These are phyloP conservation scores for Globisporangium alternatum DNA, from an alignment of 352 stramenopile species.

Conservation along the genomic window DNA sequence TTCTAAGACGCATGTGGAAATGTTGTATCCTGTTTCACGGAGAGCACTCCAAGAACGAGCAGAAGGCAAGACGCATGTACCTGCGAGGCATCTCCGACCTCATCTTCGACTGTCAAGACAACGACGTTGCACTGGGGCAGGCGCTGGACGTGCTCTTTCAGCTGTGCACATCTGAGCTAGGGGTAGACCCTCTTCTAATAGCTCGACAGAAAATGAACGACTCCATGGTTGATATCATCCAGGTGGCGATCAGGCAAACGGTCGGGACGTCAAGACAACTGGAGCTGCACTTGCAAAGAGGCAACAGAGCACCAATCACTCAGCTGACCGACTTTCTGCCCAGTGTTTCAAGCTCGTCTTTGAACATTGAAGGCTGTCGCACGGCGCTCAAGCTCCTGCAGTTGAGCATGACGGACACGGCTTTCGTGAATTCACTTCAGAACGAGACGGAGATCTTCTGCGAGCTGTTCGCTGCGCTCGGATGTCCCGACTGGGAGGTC, in stretches of 20 bases:
- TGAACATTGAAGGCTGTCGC: not conserved
- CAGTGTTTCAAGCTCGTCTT: not conserved
- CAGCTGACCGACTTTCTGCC: conserved; percentile 8
- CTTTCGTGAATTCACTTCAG: conserved; percentile 11
- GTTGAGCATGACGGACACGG: conserved; percentile 2
- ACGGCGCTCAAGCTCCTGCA: conserved; percentile 6
- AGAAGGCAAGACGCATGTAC: not conserved
- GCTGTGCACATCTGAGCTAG: conserved; percentile 6
- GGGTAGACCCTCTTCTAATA: not conserved
- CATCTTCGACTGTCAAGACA: not conserved
- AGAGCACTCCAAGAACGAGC: not conserved
- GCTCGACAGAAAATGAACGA: not conserved
- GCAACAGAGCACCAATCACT: not conserved
- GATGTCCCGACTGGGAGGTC: conserved; percentile 15
- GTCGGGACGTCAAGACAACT: conserved; percentile 10
- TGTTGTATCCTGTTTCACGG: conserved; percentile 2
- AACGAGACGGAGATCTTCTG: conserved; percentile 16
- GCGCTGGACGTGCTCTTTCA: conserved; percentile 1
- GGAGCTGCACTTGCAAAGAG: not conserved
- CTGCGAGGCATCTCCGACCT: conserved; percentile 11
- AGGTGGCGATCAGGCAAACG: not conserved
- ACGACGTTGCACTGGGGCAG: not conserved
- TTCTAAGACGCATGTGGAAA: not conserved
- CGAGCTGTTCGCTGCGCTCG: conserved; percentile 20
- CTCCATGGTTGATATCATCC: conserved; percentile 13